Percentiles rank a stretch among this genome's conserved stretches.
phyloP scores from a whole-genome alignment of 2,329 filamentous ascomycete genomes.

The Chaetomiaceae sp. region DNA sequence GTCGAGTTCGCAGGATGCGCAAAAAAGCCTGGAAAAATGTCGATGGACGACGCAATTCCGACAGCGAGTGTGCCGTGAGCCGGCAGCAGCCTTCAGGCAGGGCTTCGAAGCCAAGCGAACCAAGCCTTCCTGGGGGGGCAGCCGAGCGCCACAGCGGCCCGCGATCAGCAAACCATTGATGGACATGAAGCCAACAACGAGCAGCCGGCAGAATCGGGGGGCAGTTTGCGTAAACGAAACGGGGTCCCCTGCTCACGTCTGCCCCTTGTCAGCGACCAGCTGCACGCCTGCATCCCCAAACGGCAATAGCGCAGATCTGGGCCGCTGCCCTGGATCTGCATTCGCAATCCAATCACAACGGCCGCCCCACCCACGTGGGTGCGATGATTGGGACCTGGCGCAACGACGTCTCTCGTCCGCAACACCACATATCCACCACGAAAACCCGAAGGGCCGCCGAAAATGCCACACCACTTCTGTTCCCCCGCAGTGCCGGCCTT shows the following conservation, averaged over 20 bases:
- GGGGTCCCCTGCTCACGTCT: no score
- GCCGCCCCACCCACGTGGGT: constrained; percentile 8
- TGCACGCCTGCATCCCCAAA: neutral
- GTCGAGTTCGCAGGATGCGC: no score
- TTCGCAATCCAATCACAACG: constrained; percentile 2
- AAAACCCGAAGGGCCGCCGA: no score
- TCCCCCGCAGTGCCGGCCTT: no score
- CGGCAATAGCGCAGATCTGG: constrained; percentile 1
- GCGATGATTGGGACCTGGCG: constrained; percentile 3
- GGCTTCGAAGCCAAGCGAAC: neutral
- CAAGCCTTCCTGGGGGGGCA: constrained; percentile 1
- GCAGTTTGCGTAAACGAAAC: no score
- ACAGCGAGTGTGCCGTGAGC: no score
- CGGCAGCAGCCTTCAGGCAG: no score
- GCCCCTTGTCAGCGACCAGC: neutral
- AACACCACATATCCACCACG: no score
- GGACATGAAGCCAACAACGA: neutral
- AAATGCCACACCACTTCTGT: no score
- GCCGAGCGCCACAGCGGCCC: neutral
- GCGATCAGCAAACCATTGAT: neutral
- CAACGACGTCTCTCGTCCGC: no score
- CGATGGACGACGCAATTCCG: neutral
- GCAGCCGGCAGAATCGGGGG: neutral
- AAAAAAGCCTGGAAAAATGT: no score
- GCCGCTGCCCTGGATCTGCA: neutral